phyloP scores from a whole-genome alignment of 352 stramenopile species.

The Paralagenidium karlingii region DNA sequence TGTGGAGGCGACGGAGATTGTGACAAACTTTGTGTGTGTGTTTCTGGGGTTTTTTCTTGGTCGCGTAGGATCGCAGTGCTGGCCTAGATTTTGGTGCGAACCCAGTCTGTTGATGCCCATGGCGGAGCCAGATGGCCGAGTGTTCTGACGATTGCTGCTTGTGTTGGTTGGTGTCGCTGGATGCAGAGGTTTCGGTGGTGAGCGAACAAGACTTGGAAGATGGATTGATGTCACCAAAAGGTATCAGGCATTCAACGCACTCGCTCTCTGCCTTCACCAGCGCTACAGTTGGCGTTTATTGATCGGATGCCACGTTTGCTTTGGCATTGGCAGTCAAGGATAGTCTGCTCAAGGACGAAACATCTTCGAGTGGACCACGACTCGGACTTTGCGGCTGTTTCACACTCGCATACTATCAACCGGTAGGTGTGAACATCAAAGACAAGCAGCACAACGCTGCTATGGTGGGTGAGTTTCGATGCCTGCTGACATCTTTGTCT shows the following conservation, averaged over 20 bases:
- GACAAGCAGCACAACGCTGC: neutral
- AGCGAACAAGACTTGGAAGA: constrained; percentile 60
- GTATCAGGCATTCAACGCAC: constrained; percentile 4
- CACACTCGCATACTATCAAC: constrained; percentile 71
- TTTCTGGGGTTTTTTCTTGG: neutral
- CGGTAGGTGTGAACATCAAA: constrained; percentile 20
- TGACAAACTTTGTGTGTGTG: constrained; percentile 4
- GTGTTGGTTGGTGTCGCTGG: neutral
- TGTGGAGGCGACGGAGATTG: neutral
- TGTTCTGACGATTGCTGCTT: neutral
- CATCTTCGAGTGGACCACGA: constrained; percentile 2
- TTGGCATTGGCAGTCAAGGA: neutral
- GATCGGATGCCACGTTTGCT: neutral
- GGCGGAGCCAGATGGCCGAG: neutral
- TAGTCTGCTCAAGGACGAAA: constrained; percentile 1
- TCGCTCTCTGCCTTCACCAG: no score
- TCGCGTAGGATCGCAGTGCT: constrained; percentile 36
- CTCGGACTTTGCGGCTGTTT: constrained; percentile 70
- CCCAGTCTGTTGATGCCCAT: neutral
- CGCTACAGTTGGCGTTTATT: neutral
- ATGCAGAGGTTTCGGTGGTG: constrained; percentile 61
- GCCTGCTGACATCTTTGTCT: neutral
- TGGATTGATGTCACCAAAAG: constrained; percentile 64
- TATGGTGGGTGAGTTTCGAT: no score
- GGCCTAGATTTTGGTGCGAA: constrained; percentile 59